These are phyloP conservation scores for Chalciporus piperatoides DNA, from an alignment of 1,284 basidiomycete genomes.

Conservation along the genomic window DNA sequence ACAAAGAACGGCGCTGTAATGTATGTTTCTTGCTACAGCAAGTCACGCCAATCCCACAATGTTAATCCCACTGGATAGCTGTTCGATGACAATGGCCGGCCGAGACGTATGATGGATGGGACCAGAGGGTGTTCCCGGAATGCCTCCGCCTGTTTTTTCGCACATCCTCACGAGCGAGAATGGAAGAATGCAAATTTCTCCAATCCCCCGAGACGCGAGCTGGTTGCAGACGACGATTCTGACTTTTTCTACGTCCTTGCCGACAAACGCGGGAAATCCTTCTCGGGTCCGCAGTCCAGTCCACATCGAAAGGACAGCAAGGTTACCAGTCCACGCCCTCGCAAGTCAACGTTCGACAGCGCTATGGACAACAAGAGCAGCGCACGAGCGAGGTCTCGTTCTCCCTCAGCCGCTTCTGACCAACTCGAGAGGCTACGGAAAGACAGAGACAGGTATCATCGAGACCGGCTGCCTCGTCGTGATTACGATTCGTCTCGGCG, in stretches of 20 bases:
- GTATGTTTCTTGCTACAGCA: constrained; percentile 21
- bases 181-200: constrained; percentile 27
- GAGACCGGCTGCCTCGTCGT: constrained; percentile 8
- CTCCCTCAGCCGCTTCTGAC: constrained; percentile 26
- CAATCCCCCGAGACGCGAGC: constrained; percentile 20
- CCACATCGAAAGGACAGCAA: constrained; percentile 21
- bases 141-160: constrained; percentile 25
- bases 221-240: constrained; percentile 23
- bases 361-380: constrained; percentile 6
- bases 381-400: constrained; percentile 24
- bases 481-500: constrained; percentile 7
- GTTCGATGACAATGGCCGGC: constrained; percentile 28
- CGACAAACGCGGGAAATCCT: constrained; percentile 2
- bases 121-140: constrained; percentile 21
- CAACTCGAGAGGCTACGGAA: constrained; percentile 20
- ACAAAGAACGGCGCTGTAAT: constrained; percentile 30
- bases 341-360: constrained; percentile 17
- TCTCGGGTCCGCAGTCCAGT: constrained; percentile 11
- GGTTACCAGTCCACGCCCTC: constrained; percentile 12
- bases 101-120: constrained; percentile 24
- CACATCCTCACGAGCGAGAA: constrained; percentile 27
- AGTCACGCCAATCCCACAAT: background rate
- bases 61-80: constrained; percentile 21
- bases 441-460: constrained; percentile 11
- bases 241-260: constrained; percentile 23